Conservation (phyloP, 495 filamentous ascomycete species). For the Hamigera avellanea region DNA sequence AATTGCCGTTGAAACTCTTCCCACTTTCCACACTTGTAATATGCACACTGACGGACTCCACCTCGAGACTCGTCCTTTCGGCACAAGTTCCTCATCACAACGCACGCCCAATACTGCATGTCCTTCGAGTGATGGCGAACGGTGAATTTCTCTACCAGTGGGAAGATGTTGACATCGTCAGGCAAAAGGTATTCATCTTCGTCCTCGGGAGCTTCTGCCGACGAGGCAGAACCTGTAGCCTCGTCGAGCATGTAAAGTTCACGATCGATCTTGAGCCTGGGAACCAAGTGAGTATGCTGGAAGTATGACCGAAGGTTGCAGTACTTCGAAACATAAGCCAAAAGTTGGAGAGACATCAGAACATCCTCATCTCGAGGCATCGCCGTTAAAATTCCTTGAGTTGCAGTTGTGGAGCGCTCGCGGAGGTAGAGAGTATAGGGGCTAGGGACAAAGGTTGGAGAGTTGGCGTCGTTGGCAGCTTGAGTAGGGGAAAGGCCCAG, state of each 20-base stretch:
- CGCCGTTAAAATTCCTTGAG: too few relatives aligned
- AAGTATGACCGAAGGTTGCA: slow-evolving; percentile 93
- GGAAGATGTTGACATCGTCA: slow-evolving; percentile 96
- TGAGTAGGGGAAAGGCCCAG: slow-evolving; percentile 70
- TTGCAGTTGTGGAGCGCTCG: slow-evolving; percentile 56
- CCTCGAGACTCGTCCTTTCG: slow-evolving; percentile 91
- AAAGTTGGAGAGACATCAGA: slow-evolving; percentile 92
- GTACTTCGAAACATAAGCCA: slow-evolving; percentile 97
- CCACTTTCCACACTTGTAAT: slow-evolving; percentile 97
- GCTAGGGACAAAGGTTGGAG: slow-evolving; percentile 57
- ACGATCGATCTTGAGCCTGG: slow-evolving; percentile 76
- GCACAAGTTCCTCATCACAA: slow-evolving; percentile 97
- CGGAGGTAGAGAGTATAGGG: slow-evolving; percentile 64
- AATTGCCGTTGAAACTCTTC: slow-evolving; percentile 93
- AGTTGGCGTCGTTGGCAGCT: slow-evolving; percentile 56
- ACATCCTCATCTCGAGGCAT: slow-evolving; percentile 97
- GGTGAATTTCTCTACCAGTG: slow-evolving; percentile 95
- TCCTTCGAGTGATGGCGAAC: slow-evolving; percentile 86
- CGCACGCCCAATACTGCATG: slow-evolving; percentile 99
- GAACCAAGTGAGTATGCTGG: slow-evolving; percentile 87
- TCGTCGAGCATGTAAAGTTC: slow-evolving; percentile 72
- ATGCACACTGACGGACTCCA: slow-evolving; percentile 91
- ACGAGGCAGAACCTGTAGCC: slow-evolving; percentile 33
- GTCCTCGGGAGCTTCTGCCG: slow-evolving; percentile 43
- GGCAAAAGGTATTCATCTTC: slow-evolving; percentile 88